Conservation (phyloP, 768 basidiomycete genomes). For the Tulasnella sp. region DNA sequence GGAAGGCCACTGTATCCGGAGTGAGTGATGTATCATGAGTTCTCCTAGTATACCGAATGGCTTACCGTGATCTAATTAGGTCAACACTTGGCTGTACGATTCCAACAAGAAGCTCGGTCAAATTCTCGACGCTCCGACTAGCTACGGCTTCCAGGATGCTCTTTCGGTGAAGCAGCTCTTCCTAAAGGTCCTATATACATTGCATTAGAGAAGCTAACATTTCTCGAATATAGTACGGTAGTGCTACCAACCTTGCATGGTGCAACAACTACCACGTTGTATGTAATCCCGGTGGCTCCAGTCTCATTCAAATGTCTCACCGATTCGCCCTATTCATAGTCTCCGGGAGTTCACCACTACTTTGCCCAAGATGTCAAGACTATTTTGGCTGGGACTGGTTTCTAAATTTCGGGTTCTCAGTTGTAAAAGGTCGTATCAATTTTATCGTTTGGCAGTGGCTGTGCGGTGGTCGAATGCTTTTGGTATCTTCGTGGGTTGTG, state of each 20-base stretch:
- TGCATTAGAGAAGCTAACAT: background rate
- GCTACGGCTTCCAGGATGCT: slow-evolving; percentile 54
- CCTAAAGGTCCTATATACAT: background rate
- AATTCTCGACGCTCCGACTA: slow-evolving; percentile 43
- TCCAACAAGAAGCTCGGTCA: slow-evolving; percentile 47
- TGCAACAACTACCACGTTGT: slow-evolving; percentile 28
- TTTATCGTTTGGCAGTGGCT: background rate
- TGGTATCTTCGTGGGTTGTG: too few relatives aligned
- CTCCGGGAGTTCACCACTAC: background rate
- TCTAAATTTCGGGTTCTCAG: background rate
- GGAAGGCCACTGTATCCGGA: slow-evolving; percentile 47
- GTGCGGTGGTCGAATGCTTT: too few relatives aligned
- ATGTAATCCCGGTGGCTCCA: background rate
- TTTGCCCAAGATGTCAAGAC: background rate
- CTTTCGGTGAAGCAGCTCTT: slow-evolving; percentile 37
- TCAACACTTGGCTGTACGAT: slow-evolving; percentile 52
- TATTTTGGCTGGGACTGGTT: background rate
- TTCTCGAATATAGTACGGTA: slow-evolving; percentile 15
- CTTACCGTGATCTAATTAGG: slow-evolving; percentile 31
- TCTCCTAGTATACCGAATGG: too few relatives aligned
- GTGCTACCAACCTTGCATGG: slow-evolving; percentile 22
- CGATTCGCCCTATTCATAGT: background rate
- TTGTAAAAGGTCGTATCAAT: background rate
- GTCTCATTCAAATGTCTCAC: background rate
- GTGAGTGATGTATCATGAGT: background rate